These are phyloP conservation scores for Cladosporium sp. DNA, from an alignment of 2,329 filamentous ascomycete genomes.

Conservation along the genomic window DNA sequence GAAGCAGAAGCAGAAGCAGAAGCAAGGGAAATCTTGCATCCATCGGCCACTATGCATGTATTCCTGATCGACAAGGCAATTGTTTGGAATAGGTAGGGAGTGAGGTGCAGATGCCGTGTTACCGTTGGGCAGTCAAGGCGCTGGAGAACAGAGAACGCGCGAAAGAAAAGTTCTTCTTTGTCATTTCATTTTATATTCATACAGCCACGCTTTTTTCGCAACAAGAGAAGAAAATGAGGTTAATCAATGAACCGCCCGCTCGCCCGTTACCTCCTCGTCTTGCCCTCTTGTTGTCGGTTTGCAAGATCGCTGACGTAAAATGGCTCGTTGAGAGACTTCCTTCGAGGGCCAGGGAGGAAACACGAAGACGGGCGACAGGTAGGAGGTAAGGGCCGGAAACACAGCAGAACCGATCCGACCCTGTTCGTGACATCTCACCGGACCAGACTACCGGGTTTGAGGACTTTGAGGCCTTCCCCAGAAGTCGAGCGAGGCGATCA, in stretches of 20 bases:
- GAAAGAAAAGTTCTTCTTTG: not conserved
- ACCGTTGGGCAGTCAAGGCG: no score
- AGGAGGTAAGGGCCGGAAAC: no score
- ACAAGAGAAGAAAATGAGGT: not conserved
- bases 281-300: not conserved
- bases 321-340: not conserved
- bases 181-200: slow-evolving; percentile 10
- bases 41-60: no score
- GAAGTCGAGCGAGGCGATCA: slow-evolving; percentile 93
- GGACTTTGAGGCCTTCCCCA: slow-evolving; percentile 53
- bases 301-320: not conserved
- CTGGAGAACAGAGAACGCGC: no score
- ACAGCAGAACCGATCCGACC: no score
- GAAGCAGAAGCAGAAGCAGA: no score
- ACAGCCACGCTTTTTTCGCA: slow-evolving; percentile 8
- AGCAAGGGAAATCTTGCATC: no score
- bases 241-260: not conserved
- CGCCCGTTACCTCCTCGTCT: not conserved
- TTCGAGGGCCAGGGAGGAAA: not conserved
- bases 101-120: no score
- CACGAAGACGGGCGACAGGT: not conserved
- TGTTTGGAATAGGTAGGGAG: no score
- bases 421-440: no score
- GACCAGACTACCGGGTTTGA: slow-evolving; percentile 1
- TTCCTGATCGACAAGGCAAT: no score